These are phyloP conservation scores for Aspergillus nidulans DNA, from an alignment of 495 filamentous ascomycete genomes.

Conservation along the genomic window DNA sequence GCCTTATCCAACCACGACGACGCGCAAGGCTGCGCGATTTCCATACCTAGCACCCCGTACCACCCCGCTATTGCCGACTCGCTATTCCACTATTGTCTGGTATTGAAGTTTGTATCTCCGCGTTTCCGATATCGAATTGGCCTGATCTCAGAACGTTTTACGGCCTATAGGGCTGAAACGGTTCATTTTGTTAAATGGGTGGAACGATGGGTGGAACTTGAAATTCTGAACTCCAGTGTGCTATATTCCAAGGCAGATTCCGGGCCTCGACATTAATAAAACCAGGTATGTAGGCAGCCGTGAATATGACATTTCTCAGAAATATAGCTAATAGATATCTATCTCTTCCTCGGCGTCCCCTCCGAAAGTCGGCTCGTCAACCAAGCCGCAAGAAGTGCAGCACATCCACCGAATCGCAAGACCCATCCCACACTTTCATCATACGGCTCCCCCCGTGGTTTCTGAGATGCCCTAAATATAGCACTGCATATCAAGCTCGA, in stretches of 20 bases:
- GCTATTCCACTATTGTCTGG: background rate
- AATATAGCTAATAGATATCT: background rate
- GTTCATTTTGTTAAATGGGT: background rate
- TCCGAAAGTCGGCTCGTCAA: slow-evolving; percentile 48
- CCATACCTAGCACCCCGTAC: background rate
- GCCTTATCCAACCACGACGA: slow-evolving; percentile 1
- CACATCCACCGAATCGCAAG: slow-evolving; percentile 71
- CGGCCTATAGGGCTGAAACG: background rate
- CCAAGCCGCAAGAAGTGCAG: slow-evolving; percentile 72
- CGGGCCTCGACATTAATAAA: no score
- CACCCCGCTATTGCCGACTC: background rate
- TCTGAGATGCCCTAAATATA: slow-evolving; percentile 78
- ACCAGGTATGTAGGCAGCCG: no score
- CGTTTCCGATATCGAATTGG: background rate
- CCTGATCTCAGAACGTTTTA: background rate
- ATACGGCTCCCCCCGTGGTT: slow-evolving; percentile 72
- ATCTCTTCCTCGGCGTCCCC: slow-evolving; percentile 16
- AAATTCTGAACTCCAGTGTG: background rate
- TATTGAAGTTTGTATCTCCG: background rate
- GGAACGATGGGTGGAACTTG: background rate
- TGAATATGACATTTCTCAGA: background rate
- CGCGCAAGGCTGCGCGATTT: slow-evolving; percentile 7
- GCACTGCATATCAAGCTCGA: slow-evolving; percentile 75
- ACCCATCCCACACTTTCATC: slow-evolving; percentile 86
- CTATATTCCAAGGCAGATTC: background rate